Evolutionary conservation across 805 yeast species (phyloP), one percentile per base, ranked within the genome.

Genomic region (Torulaspora gathmanii): DNA sequence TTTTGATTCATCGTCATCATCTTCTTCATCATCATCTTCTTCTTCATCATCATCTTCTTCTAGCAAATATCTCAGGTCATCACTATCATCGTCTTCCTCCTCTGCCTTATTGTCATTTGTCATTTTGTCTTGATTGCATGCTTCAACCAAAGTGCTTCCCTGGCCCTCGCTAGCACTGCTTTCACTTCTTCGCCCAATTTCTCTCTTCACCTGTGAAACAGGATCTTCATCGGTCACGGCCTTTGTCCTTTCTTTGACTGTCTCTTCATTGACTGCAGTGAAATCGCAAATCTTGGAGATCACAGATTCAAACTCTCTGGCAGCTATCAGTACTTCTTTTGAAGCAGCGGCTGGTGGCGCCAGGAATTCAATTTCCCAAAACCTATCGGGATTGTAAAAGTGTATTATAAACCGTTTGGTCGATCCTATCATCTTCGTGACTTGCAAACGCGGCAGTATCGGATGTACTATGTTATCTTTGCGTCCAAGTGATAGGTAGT

Each of bases 331-430:
- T 12, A 52, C 29, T 1, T 45, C 47, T 40, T 55, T 54, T 11
- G 34, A 37, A 15, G 27, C 34, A n/a, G 34, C 9, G 3, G 34
- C 16, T 3, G 34, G 16, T 13, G 34, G 12, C 11, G 67, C 58
- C 17, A 59, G 52, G 43, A 70, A 54, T 15, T 58, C 67, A 35
- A 80, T 68, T 23, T 75, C 71, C 95, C 95, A 86, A 62, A 79
- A 84, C 54, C 91, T 68, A 50, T 80, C 83, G 0, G 95, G 95
- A 54, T 84, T 85, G 22, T 78, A 78, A 46, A 86, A 71, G 0
- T 88, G 82, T 13, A 86, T 60, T 2, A 83, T 70, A 53, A 82
- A 82, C 13, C 47, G 52, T 27, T 20, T 44, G 8, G 27, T 53
- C 73, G 75, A 40, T 69, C 70, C 37, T 47, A 50, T 17, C 65